Evolutionary conservation across 768 basidiomycete genomes (phyloP), one percentile per base, ranked within the genome.

Genomic region (Phanerodontia chrysosporium): DNA sequence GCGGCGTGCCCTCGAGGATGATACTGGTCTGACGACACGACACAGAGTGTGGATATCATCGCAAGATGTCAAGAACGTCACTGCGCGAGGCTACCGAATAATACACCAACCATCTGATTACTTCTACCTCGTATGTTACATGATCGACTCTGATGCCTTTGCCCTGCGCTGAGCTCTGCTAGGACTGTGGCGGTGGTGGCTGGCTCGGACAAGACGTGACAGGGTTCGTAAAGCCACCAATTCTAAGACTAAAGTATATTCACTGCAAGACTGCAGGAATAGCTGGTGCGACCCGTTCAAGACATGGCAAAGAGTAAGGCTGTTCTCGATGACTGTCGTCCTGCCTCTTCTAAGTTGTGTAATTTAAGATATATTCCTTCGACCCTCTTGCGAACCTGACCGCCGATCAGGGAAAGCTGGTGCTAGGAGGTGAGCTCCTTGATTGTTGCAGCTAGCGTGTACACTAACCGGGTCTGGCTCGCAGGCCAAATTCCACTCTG

Each of bases 201-300:
- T 92, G 88, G 86, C 71, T 89, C 6, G 87, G 86, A 0, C 69
- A 80, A 32, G 71, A 67, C 61, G 66, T 76, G 0, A 32, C 65
- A 12, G 73, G 72, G 74, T 72, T 51, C 28, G 70, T 25, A n/a
- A n/a, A n/a, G 39, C 10, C 1, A 14, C 10, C 46, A 6, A 28
- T n/a, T n/a, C n/a, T 25, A 7, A 60, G 3, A 28, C 9, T n/a
- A n/a, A n/a, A n/a, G 25, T 22, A 42, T 22, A 1, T 14, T 13
- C 8, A 30, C 25, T 13, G 14, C 39, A 24, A n/a, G 35, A 24
- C 74, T 2, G 58, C 63, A 49, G 78, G 78, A 82, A 83, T 58
- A 85, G 83, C 66, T 90, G 88, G 86, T 89, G 86, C 65, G 85
- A 86, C 62, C 86, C 87, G 1, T 90, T 86, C 82, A 90, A 90